Evolutionary conservation across 2,329 filamentous ascomycete genomes (phyloP).

Genomic region (Colletotrichum shisoi): DNA sequence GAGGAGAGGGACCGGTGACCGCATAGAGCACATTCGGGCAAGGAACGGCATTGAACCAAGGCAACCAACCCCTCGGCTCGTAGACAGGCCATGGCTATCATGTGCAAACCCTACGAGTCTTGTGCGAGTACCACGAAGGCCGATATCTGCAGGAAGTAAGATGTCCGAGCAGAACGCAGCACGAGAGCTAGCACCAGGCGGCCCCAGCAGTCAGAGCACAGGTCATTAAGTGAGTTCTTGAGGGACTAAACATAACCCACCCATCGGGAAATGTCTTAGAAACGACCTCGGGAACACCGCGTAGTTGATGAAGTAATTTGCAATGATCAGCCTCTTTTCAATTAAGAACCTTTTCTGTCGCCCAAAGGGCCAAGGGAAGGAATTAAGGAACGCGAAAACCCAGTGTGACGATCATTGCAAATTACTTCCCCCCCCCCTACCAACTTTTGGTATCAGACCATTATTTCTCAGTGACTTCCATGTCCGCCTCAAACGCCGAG

Average conservation of each 20-base stretch:
- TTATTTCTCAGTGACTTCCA: constrained; percentile 27
- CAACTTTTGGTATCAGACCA: constrained; percentile 32
- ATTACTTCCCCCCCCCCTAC: constrained; percentile 7
- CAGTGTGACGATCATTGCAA: constrained; percentile 22
- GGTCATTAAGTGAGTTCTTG: background rate
- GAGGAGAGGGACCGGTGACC: constrained; percentile 72
- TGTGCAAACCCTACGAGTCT: background rate
- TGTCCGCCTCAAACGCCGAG: constrained; percentile 43
- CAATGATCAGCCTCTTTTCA: constrained; percentile 30
- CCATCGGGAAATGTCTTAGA: constrained; percentile 4
- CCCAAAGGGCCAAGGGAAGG: background rate
- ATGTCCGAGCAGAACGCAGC: background rate
- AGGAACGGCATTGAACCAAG: background rate
- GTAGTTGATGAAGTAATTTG: constrained; percentile 27
- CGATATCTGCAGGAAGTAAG: background rate
- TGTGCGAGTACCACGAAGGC: background rate
- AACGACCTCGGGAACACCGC: constrained; percentile 7
- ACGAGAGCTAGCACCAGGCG: background rate
- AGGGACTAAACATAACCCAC: background rate
- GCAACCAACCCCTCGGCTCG: background rate
- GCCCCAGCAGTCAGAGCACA: background rate
- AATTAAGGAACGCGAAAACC: constrained; percentile 21
- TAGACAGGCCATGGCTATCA: background rate
- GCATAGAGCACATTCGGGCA: constrained; percentile 10
- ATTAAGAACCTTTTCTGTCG: constrained; percentile 7